phyloP scores from a whole-genome alignment of 106 monocot species.

The Dioscorea zingiberensis region DNA sequence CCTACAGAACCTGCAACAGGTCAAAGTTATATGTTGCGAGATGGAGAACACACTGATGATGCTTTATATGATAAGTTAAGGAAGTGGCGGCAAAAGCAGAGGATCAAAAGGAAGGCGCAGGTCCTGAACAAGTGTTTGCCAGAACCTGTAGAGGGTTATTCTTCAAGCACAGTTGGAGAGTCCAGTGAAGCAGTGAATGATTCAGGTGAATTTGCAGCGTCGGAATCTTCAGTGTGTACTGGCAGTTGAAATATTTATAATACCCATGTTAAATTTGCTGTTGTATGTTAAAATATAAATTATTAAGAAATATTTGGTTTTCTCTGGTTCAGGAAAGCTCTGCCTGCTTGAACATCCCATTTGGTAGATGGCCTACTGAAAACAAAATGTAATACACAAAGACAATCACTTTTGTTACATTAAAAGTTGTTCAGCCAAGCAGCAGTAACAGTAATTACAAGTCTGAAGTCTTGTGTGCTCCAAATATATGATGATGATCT shows the following conservation, averaged over 20 bases:
- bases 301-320: too few species aligned
- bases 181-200: conserved; percentile 25
- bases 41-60: not conserved
- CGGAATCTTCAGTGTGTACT: conserved; percentile 31
- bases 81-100: conserved; percentile 24
- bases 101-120: conserved; percentile 23
- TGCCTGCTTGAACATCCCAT: too few species aligned
- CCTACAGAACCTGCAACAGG: conserved; percentile 8
- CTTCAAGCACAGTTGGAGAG: conserved; percentile 21
- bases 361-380: too few species aligned
- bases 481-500: too few species aligned
- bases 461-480: too few species aligned
- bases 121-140: not conserved
- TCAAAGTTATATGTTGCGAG: not conserved
- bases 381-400: too few species aligned
- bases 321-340: too few species aligned
- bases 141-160: conserved; percentile 22
- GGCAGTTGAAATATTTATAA: conserved; percentile 3
- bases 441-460: too few species aligned
- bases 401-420: too few species aligned
- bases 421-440: too few species aligned
- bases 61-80: conserved; percentile 21
- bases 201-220: conserved; percentile 32
- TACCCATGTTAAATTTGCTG: too few species aligned
- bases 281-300: too few species aligned